A percentile compares a stretch with the other conserved stretches of the same genome.
phyloP scores from a whole-genome alignment of 2,329 filamentous ascomycete species.

The Neofusicoccum sp. region DNA sequence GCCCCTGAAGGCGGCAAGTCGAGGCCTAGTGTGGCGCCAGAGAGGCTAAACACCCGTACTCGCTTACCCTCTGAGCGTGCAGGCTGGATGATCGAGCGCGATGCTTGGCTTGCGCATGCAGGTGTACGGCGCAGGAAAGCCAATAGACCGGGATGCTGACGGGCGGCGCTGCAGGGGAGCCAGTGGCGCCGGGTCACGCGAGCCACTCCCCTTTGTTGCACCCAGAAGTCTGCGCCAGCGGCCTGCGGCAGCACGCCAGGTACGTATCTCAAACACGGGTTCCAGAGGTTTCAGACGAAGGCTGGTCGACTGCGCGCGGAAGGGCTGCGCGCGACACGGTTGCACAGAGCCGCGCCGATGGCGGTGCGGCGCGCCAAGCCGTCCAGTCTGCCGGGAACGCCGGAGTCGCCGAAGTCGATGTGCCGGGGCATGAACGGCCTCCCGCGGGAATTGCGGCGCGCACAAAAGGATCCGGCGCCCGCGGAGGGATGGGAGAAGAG shows the following conservation, averaged over 20 bases:
- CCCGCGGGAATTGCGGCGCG: too few relatives aligned
- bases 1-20: neutral
- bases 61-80: neutral
- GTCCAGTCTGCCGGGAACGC: neutral
- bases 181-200: slow-evolving; percentile 1
- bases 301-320: neutral
- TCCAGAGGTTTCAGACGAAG: neutral
- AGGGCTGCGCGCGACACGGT: neutral
- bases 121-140: neutral
- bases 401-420: neutral
- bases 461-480: neutral
- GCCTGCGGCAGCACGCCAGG: neutral
- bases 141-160: neutral
- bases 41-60: neutral
- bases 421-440: too few relatives aligned
- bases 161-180: neutral
- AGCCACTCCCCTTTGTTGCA: neutral
- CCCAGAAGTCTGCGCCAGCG: neutral
- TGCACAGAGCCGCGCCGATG: neutral
- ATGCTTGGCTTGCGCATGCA: neutral
- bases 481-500: neutral
- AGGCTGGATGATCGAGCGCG: neutral
- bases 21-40: neutral
- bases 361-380: neutral
- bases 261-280: too few relatives aligned